Conservation (phyloP, 208 protist genomes). For the Leishmania martiniquensis region DNA sequence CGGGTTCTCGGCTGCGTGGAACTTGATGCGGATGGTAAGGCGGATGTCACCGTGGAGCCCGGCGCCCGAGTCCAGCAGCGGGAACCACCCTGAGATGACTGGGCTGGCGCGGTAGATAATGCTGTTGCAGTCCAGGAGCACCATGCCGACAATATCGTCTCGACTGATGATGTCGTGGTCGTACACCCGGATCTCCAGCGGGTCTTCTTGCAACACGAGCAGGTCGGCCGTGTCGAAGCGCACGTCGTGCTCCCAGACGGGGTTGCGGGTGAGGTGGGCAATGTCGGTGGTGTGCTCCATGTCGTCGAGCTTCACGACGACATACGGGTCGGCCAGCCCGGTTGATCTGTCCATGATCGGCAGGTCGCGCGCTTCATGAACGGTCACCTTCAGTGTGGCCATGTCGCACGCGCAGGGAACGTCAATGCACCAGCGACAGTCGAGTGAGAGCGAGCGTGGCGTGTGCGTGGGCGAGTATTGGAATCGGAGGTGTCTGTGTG, state of each 20-base stretch:
- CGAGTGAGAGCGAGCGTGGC: too few species aligned
- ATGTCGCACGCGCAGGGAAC: slow-evolving; percentile 33
- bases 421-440: slow-evolving; percentile 7
- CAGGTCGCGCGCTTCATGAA: slow-evolving; percentile 91
- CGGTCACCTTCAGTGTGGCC: slow-evolving; percentile 91
- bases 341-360: slow-evolving; percentile 92
- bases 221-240: slow-evolving; percentile 87
- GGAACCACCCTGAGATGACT: slow-evolving; percentile 90
- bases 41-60: slow-evolving; percentile 88
- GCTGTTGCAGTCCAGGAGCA: slow-evolving; percentile 93
- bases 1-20: slow-evolving; percentile 88
- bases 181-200: slow-evolving; percentile 93
- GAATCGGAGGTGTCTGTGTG: too few species aligned
- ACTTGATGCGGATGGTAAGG: slow-evolving; percentile 91
- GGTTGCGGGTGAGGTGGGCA: slow-evolving; percentile 73
- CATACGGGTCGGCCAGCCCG: slow-evolving; percentile 91
- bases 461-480: too few species aligned
- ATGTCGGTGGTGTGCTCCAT: slow-evolving; percentile 84
- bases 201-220: slow-evolving; percentile 94
- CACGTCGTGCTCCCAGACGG: slow-evolving; percentile 82
- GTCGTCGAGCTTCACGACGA: slow-evolving; percentile 76
- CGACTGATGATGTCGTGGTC: slow-evolving; percentile 96
- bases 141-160: slow-evolving; percentile 95
- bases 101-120: slow-evolving; percentile 79
- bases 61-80: slow-evolving; percentile 82